Evolutionary conservation across 2,329 filamentous ascomycete species (phyloP).

Genomic region (Xylaria sp.): DNA sequence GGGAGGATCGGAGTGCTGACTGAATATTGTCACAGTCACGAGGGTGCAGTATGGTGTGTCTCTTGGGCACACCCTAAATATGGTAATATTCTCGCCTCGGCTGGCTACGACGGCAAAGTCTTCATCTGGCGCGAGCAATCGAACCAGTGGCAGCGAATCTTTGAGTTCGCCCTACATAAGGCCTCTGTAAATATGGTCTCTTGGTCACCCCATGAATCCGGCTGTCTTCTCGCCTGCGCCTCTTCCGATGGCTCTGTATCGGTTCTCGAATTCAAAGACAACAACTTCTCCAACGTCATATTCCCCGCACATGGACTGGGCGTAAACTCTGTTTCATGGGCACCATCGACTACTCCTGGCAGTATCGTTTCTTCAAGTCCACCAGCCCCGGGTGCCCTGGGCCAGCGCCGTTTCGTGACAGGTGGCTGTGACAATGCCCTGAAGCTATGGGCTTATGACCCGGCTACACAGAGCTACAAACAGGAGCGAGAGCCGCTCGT

Average conservation of each 20-base stretch:
- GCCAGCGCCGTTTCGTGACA: conserved; percentile 87
- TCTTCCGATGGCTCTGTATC: conserved; percentile 93
- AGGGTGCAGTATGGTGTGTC: conserved; percentile 97
- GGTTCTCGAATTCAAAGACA: conserved; percentile 97
- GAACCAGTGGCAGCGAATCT: conserved; percentile 83
- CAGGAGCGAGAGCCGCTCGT: conserved; percentile 72
- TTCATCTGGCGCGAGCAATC: conserved; percentile 96
- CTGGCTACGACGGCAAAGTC: conserved; percentile 97
- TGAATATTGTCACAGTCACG: conserved; percentile 71
- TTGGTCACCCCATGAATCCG: conserved; percentile 97
- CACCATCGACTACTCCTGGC: conserved; percentile 84
- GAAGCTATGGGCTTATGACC: conserved; percentile 90
- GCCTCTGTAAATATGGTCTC: conserved; percentile 96
- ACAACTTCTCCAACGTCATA: conserved; percentile 87
- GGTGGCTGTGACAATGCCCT: conserved; percentile 93
- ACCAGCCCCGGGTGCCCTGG: conserved; percentile 67
- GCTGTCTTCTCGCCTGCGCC: conserved; percentile 93
- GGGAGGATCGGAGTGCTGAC: conserved; percentile 38
- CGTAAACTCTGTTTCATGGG: conserved; percentile 96
- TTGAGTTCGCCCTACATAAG: conserved; percentile 93
- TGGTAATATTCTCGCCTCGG: conserved; percentile 95
- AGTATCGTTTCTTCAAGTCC: conserved; percentile 79
- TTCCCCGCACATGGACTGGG: conserved; percentile 94
- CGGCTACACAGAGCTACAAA: conserved; percentile 69
- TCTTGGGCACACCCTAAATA: conserved; percentile 99